Evolutionary conservation across 2,329 filamentous ascomycete species (phyloP), one percentile per base, ranked within the genome.

Genomic region (Colletotrichum lini): DNA sequence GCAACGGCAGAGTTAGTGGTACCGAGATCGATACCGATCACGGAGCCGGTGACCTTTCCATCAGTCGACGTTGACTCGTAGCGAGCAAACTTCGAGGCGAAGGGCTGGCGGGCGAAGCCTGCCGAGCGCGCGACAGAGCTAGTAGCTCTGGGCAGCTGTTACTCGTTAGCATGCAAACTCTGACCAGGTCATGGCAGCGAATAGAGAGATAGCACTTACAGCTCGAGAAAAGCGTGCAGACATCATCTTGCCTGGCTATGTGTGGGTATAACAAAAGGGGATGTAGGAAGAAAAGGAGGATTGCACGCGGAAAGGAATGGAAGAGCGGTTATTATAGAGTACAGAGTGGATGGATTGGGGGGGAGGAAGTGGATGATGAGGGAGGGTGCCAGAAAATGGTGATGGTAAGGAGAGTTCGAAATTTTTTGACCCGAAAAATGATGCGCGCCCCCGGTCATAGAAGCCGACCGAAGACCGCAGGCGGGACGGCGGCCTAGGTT

Each of bases 1-100:
- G 95, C 96, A 73, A 98, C 96, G 68, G 96, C 96, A 73, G 96
- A 98, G 91, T 98, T 98, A 79, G 96, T 98, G 81, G 96, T 98
- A 81, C 96, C 96, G 80, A 98, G 87, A 89, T 98, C 96, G 83
- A 98, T 98, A 92, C 96, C 96, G 80, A 98, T 98, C 83, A 98
- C 96, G 80, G 94, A 87, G 81, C 96, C 96, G 87, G 96, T 94
- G 73, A 98, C 94, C 91, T 98, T 98, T 79, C 89, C 90, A 76
- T 93, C 91, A 49, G 77, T 77, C 61, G 81, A 78, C 77, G 93
- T 92, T 50, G 91, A 93, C 83, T 93, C 92, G 86, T 93, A 94
- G 79, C 93, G 89, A 80, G 92, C 90, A 82, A 96, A 94, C 79
- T 90, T 90, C 75, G 93, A 90, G 76, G 88, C 88, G 78, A 94